These are phyloP conservation scores for Prinsepia uniflora DNA, from an alignment of 306 rosid species.

Conservation along the genomic window DNA sequence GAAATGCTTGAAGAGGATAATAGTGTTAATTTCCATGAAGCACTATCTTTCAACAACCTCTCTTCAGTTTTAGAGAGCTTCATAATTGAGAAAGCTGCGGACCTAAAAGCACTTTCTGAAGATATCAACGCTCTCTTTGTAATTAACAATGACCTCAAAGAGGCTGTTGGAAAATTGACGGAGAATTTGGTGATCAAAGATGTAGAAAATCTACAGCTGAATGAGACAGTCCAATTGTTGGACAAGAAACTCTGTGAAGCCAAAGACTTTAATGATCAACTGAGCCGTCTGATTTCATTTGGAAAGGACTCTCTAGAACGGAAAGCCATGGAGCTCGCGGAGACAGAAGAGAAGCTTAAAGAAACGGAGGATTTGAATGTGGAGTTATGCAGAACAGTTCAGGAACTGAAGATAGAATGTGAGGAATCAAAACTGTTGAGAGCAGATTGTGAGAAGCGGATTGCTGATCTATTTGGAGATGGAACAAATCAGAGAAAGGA, in stretches of 20 bases:
- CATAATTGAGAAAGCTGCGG: constrained; percentile 51
- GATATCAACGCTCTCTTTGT: constrained; percentile 41
- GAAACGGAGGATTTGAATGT: constrained; percentile 48
- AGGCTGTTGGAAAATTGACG: constrained; percentile 46
- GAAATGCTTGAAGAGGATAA: constrained; percentile 52
- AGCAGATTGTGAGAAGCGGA: constrained; percentile 48
- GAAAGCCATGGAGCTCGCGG: constrained; percentile 51
- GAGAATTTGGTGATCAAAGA: constrained; percentile 51
- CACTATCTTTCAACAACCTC: constrained; percentile 48
- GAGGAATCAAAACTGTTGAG: constrained; percentile 38
- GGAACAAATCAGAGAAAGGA: constrained; percentile 53
- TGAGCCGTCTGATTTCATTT: constrained; percentile 43
- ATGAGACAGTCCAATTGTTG: constrained; percentile 43
- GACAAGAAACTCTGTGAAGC: constrained; percentile 48
- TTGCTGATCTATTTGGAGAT: constrained; percentile 58
- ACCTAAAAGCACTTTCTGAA: constrained; percentile 50
- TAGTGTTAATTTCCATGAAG: constrained; percentile 49
- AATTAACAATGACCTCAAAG: constrained; percentile 49
- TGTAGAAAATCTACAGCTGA: constrained; percentile 50
- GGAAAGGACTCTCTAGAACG: constrained; percentile 44
- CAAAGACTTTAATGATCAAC: constrained; percentile 40
- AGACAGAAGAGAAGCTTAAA: constrained; percentile 58
- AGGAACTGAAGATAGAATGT: constrained; percentile 59
- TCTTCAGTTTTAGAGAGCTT: constrained; percentile 58
- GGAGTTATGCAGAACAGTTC: constrained; percentile 49